Base-by-base conservation (phyloP, 2,329 filamentous ascomycete species). In the Penicillium sp. region DNA sequence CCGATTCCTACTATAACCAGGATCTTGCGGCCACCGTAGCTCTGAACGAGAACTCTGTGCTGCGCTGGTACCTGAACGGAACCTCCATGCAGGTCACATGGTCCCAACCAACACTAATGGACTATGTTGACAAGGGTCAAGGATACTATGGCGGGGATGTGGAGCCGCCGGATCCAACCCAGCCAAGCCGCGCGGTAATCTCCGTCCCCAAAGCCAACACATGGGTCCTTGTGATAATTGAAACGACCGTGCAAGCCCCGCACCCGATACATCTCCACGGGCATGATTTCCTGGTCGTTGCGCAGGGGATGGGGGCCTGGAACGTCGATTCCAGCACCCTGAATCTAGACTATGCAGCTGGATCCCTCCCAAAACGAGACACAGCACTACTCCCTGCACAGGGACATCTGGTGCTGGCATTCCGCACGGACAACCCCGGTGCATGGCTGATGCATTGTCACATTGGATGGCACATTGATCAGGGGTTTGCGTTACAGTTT, bases 391-490 rank as follows among this genome's bases (percentile, higher is more conserved):
- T 58, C 1, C 42, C 47, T 1, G 29, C 13, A 9, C 10, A 24
- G 1, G 61, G 52, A 9, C 38, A 43, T 21, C 21, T 56, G 13
- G 34, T 56, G 2, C 5, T 56, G 6, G 49, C 47, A 1, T 59
- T 52, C 14, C 38, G 44, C 27, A 52, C 54, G 1, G 54, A 62
- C 54, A 58, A 59, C 24, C 49, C 58, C 1, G 51, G 59, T 4
- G 54, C 34, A 6, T 62, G 56, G 56, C 16, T 61, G 7, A 27
- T 58, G 40, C 54, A 62, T 42, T 57, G 56, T 14, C 54, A 58
- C 49, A 56, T 58, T 31, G 48, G 54, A 18, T 59, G 58, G 56
- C 58, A 62, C 42, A 9, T 49, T 11, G 29, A 53, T 16, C 27
- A 57, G 36, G 55, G 52, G 8, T 54, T 54, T 53, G 54, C 40